Evolutionary conservation across 805 yeast genomes (phyloP).

Genomic region (Candida ortonii): DNA sequence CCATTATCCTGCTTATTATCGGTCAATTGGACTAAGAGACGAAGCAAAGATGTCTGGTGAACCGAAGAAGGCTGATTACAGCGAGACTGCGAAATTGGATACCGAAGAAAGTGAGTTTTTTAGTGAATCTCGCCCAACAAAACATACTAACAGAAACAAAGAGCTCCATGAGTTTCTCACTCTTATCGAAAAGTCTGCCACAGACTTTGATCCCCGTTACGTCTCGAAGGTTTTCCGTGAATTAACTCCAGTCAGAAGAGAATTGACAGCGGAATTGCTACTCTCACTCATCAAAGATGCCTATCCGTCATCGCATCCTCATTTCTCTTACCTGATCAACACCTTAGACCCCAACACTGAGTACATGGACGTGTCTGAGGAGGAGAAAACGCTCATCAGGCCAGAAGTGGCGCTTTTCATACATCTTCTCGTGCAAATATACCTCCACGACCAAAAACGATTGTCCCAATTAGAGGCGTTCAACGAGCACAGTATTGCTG

Average conservation of each 20-base stretch:
- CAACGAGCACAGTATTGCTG: conserved; percentile 48
- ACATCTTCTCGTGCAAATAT: conserved; percentile 75
- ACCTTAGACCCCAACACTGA: conserved; percentile 34
- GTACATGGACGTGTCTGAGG: conserved; percentile 35
- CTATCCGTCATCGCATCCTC: conserved; percentile 51
- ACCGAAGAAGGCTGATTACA: not conserved
- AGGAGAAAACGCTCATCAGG: conserved; percentile 39
- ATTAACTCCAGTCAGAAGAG: conserved; percentile 68
- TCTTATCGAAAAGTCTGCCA: conserved; percentile 35
- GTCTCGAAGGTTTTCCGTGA: conserved; percentile 84
- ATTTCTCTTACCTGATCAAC: conserved; percentile 40
- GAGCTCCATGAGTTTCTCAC: conserved; percentile 21
- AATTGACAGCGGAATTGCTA: conserved; percentile 54
- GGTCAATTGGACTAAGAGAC: conserved; percentile 11
- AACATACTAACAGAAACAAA: conserved; percentile 12
- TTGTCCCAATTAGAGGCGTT: conserved; percentile 49
- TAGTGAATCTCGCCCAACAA: not conserved
- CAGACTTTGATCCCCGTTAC: conserved; percentile 78
- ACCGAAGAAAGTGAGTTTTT: conserved; percentile 17
- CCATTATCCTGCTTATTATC: conserved; percentile 3
- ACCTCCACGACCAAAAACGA: conserved; percentile 61
- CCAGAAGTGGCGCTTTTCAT: conserved; percentile 82
- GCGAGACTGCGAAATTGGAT: conserved; percentile 2
- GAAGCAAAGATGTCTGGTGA: conserved; percentile 8
- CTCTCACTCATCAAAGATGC: conserved; percentile 48